Evolutionary conservation across 1,284 basidiomycete genomes (phyloP), one percentile per base, ranked within the genome.

Genomic region (Naganishia liquefaciens): DNA sequence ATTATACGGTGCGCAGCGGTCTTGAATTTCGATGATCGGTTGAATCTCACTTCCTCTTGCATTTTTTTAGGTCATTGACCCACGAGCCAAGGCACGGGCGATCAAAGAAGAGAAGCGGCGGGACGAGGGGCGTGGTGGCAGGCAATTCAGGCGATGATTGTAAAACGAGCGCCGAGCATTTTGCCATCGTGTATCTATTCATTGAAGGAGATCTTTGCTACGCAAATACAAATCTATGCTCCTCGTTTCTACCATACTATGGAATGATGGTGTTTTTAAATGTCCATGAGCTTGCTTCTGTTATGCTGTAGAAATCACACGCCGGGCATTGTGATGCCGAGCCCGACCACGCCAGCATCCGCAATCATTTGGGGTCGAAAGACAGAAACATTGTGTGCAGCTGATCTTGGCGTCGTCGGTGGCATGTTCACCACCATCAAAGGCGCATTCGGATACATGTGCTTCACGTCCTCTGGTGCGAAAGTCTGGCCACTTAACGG

Each of bases 1-100:
- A 94, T 70, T 94, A 93, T 72, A 89, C 92, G 75, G 91, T 94
- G 53, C 91, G 78, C 71, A 17, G n/a, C 6, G 2, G 9, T 25
- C 1, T 53, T 4, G 30, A 21, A 3, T 10, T 46, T 2, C 30
- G 10, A 11, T 25, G 10, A 25, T 11, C 4, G 6, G 2, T 11
- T 23, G 37, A 5, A 17, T 21, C 43, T 47, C 53, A 54, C 25
- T 11, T n/a, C 10, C 19, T 1, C 21, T 33, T 9, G 2, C 25
- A 3, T 21, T 19, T 63, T 11, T 49, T 21, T 60, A 79, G 77
- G 77, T 79, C n/a, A 78, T 79, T 52, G 77, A 79, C 65, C 77
- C 77, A 6, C 68, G 77, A 46, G 76, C 76, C 4, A 79, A 79
- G 62, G 77, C 77, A 0, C 68, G 73, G 11, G 72, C 74, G 42